Base-by-base conservation (phyloP, 2,329 filamentous ascomycete species). In the Bipolaris cookei region DNA sequence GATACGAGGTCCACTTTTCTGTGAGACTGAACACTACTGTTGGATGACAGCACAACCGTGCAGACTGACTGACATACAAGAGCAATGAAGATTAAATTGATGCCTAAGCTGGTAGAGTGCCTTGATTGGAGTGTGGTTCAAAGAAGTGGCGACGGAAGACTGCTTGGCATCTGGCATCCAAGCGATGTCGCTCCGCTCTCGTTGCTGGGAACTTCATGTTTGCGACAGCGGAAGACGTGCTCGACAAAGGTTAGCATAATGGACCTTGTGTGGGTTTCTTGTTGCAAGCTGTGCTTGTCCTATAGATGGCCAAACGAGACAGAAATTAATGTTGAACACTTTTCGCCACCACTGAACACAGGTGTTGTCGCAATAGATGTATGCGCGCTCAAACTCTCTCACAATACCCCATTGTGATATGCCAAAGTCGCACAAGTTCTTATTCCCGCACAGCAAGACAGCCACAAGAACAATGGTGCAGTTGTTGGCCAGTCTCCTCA, bases 1-100 rank as follows among this genome's bases (percentile, higher is more conserved):
- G 54, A 67, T 65, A 58, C 50, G 52, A 65, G 60, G 59, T 61
- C 62, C 64, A 63, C 59, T 63, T 62, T 37, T 42, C 20, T 21
- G 28, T 25, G 52, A 23, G 42, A 35, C 62, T 60, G 51, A 55
- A 54, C 56, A 38, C 54, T 52, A 52, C 58, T 58, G 42, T 51
- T 57, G 62, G 64, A 60, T 37, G 60, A 61, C 59, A 54, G 55
- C 59, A 58, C 46, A 58, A 61, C 62, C 59, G 30, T 53, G 42
- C 42, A 45, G 43, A 35, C 60, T 56, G 61, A 56, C 60, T 46
- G 51, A 56, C 56, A 32, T 8, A 28, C 25, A 28, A 8, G 43
- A 20, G 57, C 34, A n/a, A 63, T 69, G 67, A 64, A 65, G 62
- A 61, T 66, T 59, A 52, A 51, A 49, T 25, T 44, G 52, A 49